Percentiles rank a stretch among this genome's conserved stretches.
phyloP scores from a whole-genome alignment of 2,329 filamentous ascomycete species.

The Thelonectria discophora region DNA sequence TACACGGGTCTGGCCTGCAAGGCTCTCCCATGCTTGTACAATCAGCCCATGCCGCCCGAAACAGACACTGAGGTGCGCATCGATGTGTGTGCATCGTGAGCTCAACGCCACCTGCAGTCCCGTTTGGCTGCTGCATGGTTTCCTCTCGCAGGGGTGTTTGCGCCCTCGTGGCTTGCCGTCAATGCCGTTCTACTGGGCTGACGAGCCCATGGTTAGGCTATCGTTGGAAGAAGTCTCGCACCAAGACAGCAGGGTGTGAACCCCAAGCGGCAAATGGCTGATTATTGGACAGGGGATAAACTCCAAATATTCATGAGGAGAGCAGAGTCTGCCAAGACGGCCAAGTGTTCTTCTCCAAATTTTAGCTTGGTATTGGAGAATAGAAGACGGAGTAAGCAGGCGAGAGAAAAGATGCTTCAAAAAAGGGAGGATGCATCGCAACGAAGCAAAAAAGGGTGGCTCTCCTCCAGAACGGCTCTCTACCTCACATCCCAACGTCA shows the following conservation, averaged over 20 bases:
- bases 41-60: slow-evolving; percentile 23
- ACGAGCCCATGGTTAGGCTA: background rate
- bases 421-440: background rate
- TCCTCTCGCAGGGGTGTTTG: slow-evolving; percentile 8
- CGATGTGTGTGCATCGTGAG: slow-evolving; percentile 5
- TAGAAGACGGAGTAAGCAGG: no score
- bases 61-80: slow-evolving; percentile 9
- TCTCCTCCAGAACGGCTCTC: background rate
- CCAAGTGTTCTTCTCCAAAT: slow-evolving; percentile 21
- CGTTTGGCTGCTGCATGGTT: slow-evolving; percentile 22
- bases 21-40: slow-evolving; percentile 26
- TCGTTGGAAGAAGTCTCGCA: background rate
- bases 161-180: slow-evolving; percentile 7
- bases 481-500: background rate
- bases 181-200: slow-evolving; percentile 18
- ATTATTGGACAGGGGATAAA: slow-evolving; percentile 2
- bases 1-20: slow-evolving; percentile 16
- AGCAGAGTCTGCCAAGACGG: slow-evolving; percentile 21
- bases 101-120: slow-evolving; percentile 25
- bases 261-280: slow-evolving; percentile 3
- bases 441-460: background rate
- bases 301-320: slow-evolving; percentile 34
- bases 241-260: slow-evolving; percentile 7
- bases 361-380: slow-evolving; percentile 30
- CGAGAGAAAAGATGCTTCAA: background rate